These are phyloP conservation scores for Mediolabrus comicus DNA, from an alignment of 108 stramenopile genomes.

Conservation along the genomic window DNA sequence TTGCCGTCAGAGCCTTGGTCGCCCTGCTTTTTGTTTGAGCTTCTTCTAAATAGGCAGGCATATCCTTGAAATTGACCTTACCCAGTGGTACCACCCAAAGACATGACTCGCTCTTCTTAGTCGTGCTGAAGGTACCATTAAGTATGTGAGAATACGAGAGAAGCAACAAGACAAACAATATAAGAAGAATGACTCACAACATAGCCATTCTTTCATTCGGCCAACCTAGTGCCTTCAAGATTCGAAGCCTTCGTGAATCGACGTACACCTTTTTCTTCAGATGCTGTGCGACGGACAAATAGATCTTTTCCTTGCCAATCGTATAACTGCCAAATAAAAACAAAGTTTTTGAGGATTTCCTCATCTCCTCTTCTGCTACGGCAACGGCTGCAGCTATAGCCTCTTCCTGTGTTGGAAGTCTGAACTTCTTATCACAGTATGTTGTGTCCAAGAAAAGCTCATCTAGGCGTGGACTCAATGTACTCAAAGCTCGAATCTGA, in stretches of 20 bases:
- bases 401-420: conserved; percentile 56
- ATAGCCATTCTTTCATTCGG: conserved; percentile 60
- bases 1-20: conserved; percentile 40
- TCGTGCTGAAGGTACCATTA: too few relatives aligned
- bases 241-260: conserved; percentile 66
- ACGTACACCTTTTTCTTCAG: conserved; percentile 77
- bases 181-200: too few relatives aligned
- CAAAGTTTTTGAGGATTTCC: conserved; percentile 46
- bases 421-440: conserved; percentile 58
- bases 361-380: conserved; percentile 52
- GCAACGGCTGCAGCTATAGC: conserved; percentile 53
- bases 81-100: conserved; percentile 87
- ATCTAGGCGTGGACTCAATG: conserved; percentile 43
- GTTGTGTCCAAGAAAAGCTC: conserved; percentile 73
- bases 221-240: conserved; percentile 68
- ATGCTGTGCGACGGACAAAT: conserved; percentile 76
- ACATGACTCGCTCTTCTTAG: conserved; percentile 10
- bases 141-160: too few relatives aligned
- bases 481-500: conserved; percentile 38
- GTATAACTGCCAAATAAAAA: conserved; percentile 93
- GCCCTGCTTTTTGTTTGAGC: conserved; percentile 49
- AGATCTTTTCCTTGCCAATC: conserved; percentile 94
- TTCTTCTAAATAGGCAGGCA: conserved; percentile 57
- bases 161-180: too few relatives aligned
- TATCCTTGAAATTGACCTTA: conserved; percentile 78